These are phyloP conservation scores for Crithidia expoeki DNA, from an alignment of 208 protist species.

Conservation along the genomic window DNA sequence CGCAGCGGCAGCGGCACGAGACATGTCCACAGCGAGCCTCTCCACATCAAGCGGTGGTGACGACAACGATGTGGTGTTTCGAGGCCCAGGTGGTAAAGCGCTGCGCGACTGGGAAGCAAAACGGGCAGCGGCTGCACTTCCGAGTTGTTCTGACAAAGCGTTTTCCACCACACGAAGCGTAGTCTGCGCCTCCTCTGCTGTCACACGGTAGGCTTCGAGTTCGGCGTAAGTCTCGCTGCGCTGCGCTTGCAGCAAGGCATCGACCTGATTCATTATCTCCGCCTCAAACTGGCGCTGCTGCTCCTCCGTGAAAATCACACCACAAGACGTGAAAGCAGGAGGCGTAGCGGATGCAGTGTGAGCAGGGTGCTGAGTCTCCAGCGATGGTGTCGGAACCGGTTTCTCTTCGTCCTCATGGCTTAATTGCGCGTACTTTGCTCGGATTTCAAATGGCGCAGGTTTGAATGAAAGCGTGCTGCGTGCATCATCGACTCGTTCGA, in stretches of 20 bases:
- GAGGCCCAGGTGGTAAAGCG: not conserved
- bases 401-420: not conserved
- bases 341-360: not conserved
- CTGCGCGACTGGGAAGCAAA: not conserved
- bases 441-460: no score
- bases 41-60: conserved; percentile 4
- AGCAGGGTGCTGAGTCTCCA: not conserved
- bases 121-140: not conserved
- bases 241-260: conserved; percentile 29
- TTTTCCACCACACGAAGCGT: conserved; percentile 22
- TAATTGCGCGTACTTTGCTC: no score
- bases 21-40: conserved; percentile 14
- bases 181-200: conserved; percentile 25
- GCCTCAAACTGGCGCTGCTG: conserved; percentile 30
- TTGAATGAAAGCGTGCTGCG: no score
- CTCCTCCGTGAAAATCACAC: conserved; percentile 12
- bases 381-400: not conserved
- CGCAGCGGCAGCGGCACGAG: conserved; percentile 10
- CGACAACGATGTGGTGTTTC: not conserved
- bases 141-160: conserved; percentile 16
- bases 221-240: conserved; percentile 26
- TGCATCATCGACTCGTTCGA: no score
- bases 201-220: conserved; percentile 27
- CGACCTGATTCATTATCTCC: conserved; percentile 30
- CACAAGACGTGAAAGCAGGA: not conserved